phyloP scores from a whole-genome alignment of 139 green algal genomes.

The Chlamydomonas applanata region DNA sequence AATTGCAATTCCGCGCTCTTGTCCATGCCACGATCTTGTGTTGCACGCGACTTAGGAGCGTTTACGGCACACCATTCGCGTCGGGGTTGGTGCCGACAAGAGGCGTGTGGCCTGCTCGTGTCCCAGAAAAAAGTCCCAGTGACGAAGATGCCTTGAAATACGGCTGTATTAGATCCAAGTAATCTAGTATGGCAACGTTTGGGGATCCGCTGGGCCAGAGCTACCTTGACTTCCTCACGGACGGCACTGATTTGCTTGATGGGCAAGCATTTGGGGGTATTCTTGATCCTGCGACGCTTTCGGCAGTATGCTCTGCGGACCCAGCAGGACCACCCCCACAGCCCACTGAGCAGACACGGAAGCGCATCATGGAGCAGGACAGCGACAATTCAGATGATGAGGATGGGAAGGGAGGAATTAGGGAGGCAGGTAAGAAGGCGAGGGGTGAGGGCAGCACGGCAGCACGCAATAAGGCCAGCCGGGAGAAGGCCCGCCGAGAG shows the following conservation, averaged over 20 bases:
- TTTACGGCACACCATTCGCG: too few species aligned
- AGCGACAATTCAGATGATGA: slow-evolving; percentile 19
- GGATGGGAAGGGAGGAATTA: slow-evolving; percentile 18
- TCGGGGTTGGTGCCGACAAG: too few species aligned
- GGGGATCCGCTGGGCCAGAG: background rate
- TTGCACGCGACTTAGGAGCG: too few species aligned
- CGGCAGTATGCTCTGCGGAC: slow-evolving; percentile 7
- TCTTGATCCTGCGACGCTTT: slow-evolving; percentile 14
- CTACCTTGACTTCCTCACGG: slow-evolving; percentile 25
- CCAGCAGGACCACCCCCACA: background rate
- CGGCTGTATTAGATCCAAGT: too few species aligned
- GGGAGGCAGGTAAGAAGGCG: slow-evolving; percentile 3
- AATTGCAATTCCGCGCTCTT: too few species aligned
- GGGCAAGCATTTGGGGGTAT: slow-evolving; percentile 7
- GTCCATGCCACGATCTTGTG: too few species aligned
- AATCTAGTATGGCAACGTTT: too few species aligned
- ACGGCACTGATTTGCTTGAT: slow-evolving; percentile 8
- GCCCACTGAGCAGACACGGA: background rate
- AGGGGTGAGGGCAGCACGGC: slow-evolving; percentile 24
- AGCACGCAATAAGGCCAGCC: slow-evolving; percentile 62
- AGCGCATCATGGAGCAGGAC: slow-evolving; percentile 6
- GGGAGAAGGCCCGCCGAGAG: slow-evolving; percentile 69
- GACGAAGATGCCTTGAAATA: too few species aligned
- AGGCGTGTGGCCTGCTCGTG: too few species aligned
- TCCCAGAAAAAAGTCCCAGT: too few species aligned